Base-by-base conservation (phyloP, 2,329 filamentous ascomycete species). In the Ophiostoma pallidulum region DNA sequence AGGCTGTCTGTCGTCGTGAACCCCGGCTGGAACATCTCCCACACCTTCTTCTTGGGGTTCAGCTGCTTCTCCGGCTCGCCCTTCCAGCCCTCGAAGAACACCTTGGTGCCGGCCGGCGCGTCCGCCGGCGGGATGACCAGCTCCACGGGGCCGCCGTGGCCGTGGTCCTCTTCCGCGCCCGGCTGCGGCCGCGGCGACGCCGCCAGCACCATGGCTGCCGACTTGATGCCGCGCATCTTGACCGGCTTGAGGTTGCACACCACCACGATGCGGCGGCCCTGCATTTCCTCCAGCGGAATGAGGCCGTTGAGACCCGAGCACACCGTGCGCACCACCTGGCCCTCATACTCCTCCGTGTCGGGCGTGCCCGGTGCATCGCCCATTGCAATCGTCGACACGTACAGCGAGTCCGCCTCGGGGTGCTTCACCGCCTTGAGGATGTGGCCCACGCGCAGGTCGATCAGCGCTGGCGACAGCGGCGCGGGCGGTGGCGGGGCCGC, bases 41-140 rank as follows among this genome's bases (percentile, higher is more conserved):
- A 97, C 52, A 97, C 73, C 82, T 97, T 97, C 82, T 97, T 98
- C 83, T 98, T 98, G 50, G 92, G 92, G 75, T 97, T 98, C 49
- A 98, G 76, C 44, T 91, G 80, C 53, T 83, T 84, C 75, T 98
- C 92, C 0, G 92, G 89, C 73, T 94, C 86, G 51, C 88, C 90
- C 65, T 87, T 76, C 82, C 87, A 98, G 41, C 92, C 92, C 63
- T 97, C 86, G 63, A 98, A 98, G 74, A 75, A 90, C 44, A 97
- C 86, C 13, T 86, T 75, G 63, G 95, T 88, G 50, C 92, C 92
- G 6, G 90, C 87, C 62, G 82, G 79, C 37, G 86, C 75, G 35
- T 78, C 87, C 16, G 74, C 77, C 1, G 92, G 92, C 1, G 91
- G 90, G 53, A 72, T 80, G 46, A 97, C 91, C 19, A 98, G 78